Conservation (phyloP, 2,329 filamentous ascomycete species). For the Talaromyces atroroseus region DNA sequence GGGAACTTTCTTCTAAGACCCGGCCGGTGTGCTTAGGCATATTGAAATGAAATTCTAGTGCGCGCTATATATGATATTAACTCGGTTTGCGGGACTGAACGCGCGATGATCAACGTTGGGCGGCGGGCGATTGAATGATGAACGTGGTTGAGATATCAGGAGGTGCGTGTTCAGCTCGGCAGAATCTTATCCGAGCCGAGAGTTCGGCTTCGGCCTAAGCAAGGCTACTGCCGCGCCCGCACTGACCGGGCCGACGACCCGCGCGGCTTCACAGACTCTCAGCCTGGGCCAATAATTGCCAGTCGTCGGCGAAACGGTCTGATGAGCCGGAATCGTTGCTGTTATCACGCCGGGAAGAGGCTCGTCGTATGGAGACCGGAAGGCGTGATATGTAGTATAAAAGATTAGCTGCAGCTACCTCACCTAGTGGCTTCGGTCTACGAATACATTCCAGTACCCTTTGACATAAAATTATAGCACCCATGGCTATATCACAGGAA, state of each 20-base stretch:
- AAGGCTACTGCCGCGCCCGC: background rate
- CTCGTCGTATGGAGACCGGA: background rate
- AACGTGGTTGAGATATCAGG: background rate
- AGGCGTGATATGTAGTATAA: slow-evolving; percentile 3
- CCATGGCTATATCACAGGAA: slow-evolving; percentile 4
- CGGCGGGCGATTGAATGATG: background rate
- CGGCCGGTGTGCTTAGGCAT: background rate
- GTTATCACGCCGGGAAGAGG: background rate
- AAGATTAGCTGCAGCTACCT: background rate
- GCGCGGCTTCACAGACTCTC: background rate
- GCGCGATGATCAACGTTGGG: background rate
- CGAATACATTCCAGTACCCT: background rate
- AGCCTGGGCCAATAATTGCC: background rate
- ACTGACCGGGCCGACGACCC: background rate
- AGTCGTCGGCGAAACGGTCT: background rate
- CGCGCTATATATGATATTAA: background rate
- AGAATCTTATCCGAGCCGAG: slow-evolving; percentile 3
- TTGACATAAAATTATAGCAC: background rate
- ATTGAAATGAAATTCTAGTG: background rate
- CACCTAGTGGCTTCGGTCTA: background rate
- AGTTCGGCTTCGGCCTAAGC: background rate
- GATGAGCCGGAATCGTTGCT: background rate
- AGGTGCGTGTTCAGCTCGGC: background rate
- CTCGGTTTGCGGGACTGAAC: background rate
- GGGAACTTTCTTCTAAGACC: background rate